Evolutionary conservation across 2,329 filamentous ascomycete genomes (phyloP).

Genomic region (Westerdykella aurantiaca): DNA sequence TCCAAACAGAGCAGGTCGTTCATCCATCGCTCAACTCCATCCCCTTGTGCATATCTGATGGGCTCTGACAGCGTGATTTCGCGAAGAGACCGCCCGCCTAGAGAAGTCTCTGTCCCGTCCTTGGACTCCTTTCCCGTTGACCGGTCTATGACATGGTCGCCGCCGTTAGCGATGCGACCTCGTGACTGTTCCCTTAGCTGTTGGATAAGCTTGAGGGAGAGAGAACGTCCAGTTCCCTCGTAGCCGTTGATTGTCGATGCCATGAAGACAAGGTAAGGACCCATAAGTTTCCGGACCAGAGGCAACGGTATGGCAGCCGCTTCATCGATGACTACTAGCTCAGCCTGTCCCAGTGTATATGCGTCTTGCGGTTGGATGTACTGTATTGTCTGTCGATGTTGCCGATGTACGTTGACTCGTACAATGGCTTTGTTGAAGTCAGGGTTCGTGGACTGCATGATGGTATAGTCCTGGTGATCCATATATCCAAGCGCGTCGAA

Average conservation of each 20-base stretch:
- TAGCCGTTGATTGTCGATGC: conserved; percentile 98
- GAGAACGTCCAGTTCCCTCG: conserved; percentile 89
- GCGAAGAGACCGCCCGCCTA: conserved; percentile 68
- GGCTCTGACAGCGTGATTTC: conserved; percentile 92
- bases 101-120: conserved; percentile 28
- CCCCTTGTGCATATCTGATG: conserved; percentile 87
- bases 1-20: conserved; percentile 92
- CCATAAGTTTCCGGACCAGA: conserved; percentile 87
- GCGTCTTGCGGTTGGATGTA: conserved; percentile 97
- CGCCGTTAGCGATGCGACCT: conserved; percentile 51
- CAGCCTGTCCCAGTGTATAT: conserved; percentile 89
- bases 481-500: conserved; percentile 92
- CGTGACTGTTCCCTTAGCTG: conserved; percentile 91
- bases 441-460: conserved; percentile 95
- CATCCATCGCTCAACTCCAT: conserved; percentile 91
- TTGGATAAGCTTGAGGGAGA: conserved; percentile 94
- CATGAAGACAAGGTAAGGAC: conserved; percentile 97
- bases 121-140: conserved; percentile 64
- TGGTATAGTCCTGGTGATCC: conserved; percentile 95
- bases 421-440: conserved; percentile 99
- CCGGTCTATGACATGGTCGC: conserved; percentile 65
- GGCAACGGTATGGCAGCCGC: conserved; percentile 93
- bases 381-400: conserved; percentile 95
- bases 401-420: conserved; percentile 87
- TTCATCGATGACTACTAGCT: conserved; percentile 93